Conservation (phyloP, 2,329 filamentous ascomycete species). For the Pleoardoris graminearum region DNA sequence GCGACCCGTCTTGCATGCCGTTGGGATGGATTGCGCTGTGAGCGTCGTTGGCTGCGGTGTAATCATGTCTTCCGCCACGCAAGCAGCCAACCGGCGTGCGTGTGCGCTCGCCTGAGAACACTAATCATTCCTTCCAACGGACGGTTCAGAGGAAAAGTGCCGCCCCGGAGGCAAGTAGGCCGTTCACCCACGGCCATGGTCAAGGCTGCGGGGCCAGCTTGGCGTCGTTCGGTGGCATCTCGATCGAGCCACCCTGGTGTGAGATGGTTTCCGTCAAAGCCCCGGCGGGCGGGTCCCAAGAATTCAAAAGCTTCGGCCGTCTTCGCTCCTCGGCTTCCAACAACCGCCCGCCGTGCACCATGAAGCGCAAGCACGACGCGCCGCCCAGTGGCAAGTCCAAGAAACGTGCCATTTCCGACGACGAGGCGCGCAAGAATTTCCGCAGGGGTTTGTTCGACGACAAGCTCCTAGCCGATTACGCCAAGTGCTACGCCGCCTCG, state of each 20-base stretch:
- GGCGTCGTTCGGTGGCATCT: neutral
- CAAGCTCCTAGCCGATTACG: constrained; percentile 40
- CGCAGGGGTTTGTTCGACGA: constrained; percentile 45
- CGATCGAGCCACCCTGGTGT: constrained; percentile 9
- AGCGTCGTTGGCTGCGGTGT: neutral
- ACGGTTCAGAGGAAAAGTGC: neutral
- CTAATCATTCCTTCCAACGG: constrained; percentile 4
- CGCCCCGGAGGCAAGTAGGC: neutral
- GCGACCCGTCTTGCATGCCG: neutral
- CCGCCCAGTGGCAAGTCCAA: constrained; percentile 45
- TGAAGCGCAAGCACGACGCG: constrained; percentile 52
- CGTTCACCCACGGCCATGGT: neutral
- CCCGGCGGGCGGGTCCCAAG: constrained; percentile 1
- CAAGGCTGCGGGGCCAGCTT: constrained; percentile 8
- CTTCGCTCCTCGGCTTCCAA: neutral
- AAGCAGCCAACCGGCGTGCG: constrained; percentile 18
- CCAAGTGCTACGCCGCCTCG: constrained; percentile 43
- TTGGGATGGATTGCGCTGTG: too few species aligned
- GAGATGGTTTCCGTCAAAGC: neutral
- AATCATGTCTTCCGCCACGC: neutral
- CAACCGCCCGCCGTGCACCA: constrained; percentile 12
- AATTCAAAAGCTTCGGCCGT: constrained; percentile 1
- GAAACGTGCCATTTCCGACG: constrained; percentile 48
- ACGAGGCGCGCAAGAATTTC: constrained; percentile 47
- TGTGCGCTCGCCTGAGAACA: neutral